Percentiles rank a stretch among this genome's conserved stretches.
Evolutionary conservation across 345 rosid genomes (phyloP).

Genomic region (Camelina laxa): DNA sequence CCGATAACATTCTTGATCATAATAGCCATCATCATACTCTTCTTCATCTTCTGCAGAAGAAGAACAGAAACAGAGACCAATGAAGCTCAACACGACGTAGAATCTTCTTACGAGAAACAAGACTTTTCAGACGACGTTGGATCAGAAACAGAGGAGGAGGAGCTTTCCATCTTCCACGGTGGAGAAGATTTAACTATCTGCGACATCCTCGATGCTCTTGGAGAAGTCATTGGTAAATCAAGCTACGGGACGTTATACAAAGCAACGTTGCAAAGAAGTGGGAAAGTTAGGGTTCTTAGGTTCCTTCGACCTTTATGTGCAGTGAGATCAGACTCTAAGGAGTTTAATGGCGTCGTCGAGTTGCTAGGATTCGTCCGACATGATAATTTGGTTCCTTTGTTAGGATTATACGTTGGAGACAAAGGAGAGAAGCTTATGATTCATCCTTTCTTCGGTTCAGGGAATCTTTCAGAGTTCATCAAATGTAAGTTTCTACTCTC

Average conservation of each 20-base stretch:
- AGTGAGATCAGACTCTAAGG: slow-evolving; percentile 42
- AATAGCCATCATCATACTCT: slow-evolving; percentile 37
- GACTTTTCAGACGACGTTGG: not conserved
- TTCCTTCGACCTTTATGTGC: slow-evolving; percentile 78
- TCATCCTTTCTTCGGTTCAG: slow-evolving; percentile 65
- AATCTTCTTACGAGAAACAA: slow-evolving; percentile 38
- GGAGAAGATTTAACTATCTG: slow-evolving; percentile 67
- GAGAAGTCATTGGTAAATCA: slow-evolving; percentile 89
- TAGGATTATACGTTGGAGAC: slow-evolving; percentile 80
- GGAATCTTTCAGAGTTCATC: slow-evolving; percentile 68
- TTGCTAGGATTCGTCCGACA: slow-evolving; percentile 62
- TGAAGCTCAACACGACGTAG: slow-evolving; percentile 43
- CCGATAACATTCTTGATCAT: slow-evolving; percentile 51
- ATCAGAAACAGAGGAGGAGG: slow-evolving; percentile 60
- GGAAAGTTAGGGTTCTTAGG: slow-evolving; percentile 64
- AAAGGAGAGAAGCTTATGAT: slow-evolving; percentile 90
- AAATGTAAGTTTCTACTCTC: slow-evolving; percentile 51
- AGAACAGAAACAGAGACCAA: not conserved
- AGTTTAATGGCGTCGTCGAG: slow-evolving; percentile 57
- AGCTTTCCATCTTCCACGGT: slow-evolving; percentile 61
- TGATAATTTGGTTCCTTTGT: slow-evolving; percentile 73
- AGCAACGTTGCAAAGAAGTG: slow-evolving; percentile 63
- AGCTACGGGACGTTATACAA: slow-evolving; percentile 80
- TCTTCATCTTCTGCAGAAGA: slow-evolving; percentile 41
- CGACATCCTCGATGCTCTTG: slow-evolving; percentile 87